Evolutionary conservation across 164 flowering plant species (phyloP), one percentile per base, ranked within the genome.

Genomic region (Nelumbo lutea): DNA sequence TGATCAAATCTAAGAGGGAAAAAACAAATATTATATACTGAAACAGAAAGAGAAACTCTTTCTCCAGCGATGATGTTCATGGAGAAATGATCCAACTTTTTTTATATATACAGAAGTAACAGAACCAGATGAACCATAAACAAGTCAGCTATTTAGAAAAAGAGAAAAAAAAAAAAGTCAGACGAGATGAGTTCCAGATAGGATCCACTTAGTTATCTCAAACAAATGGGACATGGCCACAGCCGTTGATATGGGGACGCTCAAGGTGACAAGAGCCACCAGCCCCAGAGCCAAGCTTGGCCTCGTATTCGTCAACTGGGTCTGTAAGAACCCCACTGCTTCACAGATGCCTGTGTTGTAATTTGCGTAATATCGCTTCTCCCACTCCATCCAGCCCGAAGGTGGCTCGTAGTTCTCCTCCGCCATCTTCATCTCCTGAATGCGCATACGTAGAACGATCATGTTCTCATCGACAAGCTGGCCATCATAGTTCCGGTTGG

Each of bases 401-500:
- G 74, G 67, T 7, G 71, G 52, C 53, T 75, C 68, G 15, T 71
- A 3, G 27, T 64, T 71, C 61, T 57, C 55, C 64, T 76, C 75
- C 1, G 64, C 27, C 72, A 72, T 56, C 70, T 72, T 76, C 65
- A 68, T 72, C 60, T 76, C 72, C 61, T 72, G 72, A 42, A 76
- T 72, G 9, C 70, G 52, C 68, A 47, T 67, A 9, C 79, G 27
- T 15, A 76, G 62, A 11, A 72, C 75, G 8, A 6, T 6, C 53
- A 50, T 50, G 9, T 50, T 50, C 53, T 50, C 53, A 6, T 50
- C 53, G 7, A 50, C 53, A 3, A 6, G 4, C 53, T 3, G 53
- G 8, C 53, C 4, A 50, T 6, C 53, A 5, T 47, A 1, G 7
- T 47, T 3, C 4, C 53, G 11, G 11, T 13, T 6, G 53, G 8